Conservation (phyloP, 306 rosid species). For the Astragalus membranaceus region DNA sequence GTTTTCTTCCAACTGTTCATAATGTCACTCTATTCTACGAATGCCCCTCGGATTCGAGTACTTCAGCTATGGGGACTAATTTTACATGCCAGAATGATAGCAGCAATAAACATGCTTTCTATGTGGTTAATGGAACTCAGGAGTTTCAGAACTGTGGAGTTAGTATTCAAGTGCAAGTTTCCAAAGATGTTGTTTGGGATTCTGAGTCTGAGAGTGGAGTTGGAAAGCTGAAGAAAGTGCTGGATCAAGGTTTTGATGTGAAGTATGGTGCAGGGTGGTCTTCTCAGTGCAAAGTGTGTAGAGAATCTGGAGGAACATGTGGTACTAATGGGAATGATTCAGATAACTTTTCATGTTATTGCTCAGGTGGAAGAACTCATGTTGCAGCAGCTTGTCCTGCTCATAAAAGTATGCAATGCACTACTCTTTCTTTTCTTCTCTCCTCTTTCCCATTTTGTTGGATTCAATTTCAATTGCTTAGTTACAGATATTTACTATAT, state of each 20-base stretch:
- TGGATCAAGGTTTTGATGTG: conserved; percentile 36
- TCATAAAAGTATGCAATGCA: conserved; percentile 12
- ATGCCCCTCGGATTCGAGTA: too few species aligned
- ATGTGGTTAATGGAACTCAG: conserved; percentile 24
- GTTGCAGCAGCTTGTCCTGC: neutral
- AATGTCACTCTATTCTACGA: conserved; percentile 27
- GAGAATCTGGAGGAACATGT: conserved; percentile 34
- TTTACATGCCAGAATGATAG: conserved; percentile 22
- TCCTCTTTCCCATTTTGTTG: neutral
- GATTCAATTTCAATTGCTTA: neutral
- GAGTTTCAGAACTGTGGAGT: conserved; percentile 4
- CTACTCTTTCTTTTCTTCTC: neutral
- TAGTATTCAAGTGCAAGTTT: conserved; percentile 23
- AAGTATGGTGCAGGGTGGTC: conserved; percentile 21
- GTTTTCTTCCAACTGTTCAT: conserved; percentile 12
- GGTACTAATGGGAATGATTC: conserved; percentile 21
- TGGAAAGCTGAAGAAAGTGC: neutral
- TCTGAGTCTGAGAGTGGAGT: neutral
- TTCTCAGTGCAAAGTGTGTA: conserved; percentile 22
- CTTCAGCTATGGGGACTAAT: neutral
- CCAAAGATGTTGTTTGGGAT: conserved; percentile 15
- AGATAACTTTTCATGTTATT: conserved; percentile 26
- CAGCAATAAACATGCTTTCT: conserved; percentile 16
- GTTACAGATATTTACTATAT: too few species aligned
- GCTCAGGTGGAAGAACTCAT: conserved; percentile 12